Percentiles rank a stretch among this genome's conserved stretches.
phyloP scores from a whole-genome alignment of 306 rosid species.

The Mimosa pudica region DNA sequence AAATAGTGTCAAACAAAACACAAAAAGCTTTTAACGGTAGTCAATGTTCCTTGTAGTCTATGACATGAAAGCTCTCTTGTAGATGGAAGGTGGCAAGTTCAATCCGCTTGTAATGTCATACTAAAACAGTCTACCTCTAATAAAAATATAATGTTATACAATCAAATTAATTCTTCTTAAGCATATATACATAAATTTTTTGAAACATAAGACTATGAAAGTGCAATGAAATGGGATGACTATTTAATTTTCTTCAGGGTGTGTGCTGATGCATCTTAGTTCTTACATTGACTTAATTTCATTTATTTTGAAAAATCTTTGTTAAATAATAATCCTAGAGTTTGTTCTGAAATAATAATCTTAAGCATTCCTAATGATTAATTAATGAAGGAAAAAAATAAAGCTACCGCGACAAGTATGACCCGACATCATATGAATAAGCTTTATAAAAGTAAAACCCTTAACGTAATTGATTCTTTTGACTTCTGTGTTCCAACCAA shows the following conservation, averaged over 20 bases:
- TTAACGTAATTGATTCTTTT: conserved; percentile 38
- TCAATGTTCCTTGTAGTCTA: no score
- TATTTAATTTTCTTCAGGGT: background rate
- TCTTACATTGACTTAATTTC: background rate
- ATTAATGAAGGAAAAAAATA: background rate
- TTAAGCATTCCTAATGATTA: background rate
- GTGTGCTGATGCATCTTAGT: background rate
- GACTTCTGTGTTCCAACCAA: conserved; percentile 14
- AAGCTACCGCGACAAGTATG: background rate
- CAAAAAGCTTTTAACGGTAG: no score
- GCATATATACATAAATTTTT: background rate
- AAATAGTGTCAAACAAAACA: background rate
- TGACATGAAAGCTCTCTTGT: no score
- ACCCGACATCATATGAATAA: conserved; percentile 33
- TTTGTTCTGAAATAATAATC: background rate
- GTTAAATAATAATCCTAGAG: background rate
- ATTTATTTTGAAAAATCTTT: no score
- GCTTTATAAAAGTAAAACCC: conserved; percentile 40
- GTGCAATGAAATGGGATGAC: background rate
- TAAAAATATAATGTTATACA: conserved; percentile 2
- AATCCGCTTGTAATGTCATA: no score
- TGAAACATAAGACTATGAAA: background rate
- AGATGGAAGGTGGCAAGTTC: no score
- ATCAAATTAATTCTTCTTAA: background rate
- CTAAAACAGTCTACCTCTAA: background rate